Evolutionary conservation across 192 early-diverging fungal species (phyloP).

Genomic region (Globomyces pollinis-pini): DNA sequence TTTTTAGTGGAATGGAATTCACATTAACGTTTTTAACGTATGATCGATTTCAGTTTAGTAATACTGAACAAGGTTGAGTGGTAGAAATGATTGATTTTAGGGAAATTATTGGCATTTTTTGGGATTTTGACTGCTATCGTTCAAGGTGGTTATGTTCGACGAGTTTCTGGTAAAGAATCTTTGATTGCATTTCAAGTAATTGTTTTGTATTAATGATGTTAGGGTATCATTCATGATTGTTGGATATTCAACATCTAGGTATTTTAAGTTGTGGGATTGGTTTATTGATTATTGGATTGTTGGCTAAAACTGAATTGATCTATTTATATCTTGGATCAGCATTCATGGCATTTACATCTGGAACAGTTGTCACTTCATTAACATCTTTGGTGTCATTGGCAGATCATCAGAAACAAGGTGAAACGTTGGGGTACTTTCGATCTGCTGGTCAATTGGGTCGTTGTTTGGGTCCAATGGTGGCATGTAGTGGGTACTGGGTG

Average conservation of each 20-base stretch:
- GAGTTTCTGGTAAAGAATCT: conserved; percentile 67
- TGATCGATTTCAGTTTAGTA: conserved; percentile 78
- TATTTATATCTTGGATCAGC: conserved; percentile 65
- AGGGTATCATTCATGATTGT: no score
- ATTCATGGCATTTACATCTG: conserved; percentile 84
- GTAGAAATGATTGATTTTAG: no score
- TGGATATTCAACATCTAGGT: no score
- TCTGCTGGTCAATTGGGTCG: conserved; percentile 87
- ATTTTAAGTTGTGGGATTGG: conserved; percentile 63
- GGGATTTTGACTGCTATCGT: conserved; percentile 80
- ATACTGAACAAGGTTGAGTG: conserved; percentile 85
- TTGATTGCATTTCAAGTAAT: conserved; percentile 66
- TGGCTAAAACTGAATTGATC: conserved; percentile 10
- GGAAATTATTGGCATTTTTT: conserved; percentile 73
- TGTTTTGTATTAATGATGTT: no score
- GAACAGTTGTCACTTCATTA: conserved; percentile 89
- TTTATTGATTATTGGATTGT: conserved; percentile 46
- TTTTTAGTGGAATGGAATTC: conserved; percentile 98
- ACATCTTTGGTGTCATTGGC: conserved; percentile 61
- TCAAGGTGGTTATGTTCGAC: conserved; percentile 89
- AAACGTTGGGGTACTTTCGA: conserved; percentile 75
- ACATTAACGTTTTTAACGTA: conserved; percentile 94
- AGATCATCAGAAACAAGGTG: conserved; percentile 45
- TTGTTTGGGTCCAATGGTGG: conserved; percentile 76
- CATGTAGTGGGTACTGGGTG: conserved; percentile 81